Evolutionary conservation across 1,139 yeast species (phyloP).

Genomic region (Casaregolazyma lundiana): DNA sequence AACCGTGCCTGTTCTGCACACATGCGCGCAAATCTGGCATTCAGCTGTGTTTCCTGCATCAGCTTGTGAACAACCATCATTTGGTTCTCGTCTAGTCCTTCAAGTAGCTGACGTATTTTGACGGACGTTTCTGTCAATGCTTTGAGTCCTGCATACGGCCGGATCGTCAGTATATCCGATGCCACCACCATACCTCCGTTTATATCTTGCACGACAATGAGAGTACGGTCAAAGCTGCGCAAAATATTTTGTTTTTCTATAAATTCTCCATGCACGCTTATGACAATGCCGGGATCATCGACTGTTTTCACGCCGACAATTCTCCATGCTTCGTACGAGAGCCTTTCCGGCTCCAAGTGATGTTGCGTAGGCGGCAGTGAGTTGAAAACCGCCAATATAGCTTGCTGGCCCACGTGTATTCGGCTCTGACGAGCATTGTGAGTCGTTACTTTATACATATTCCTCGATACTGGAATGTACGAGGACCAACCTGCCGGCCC

Average conservation of each 20-base stretch:
- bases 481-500: conserved; percentile 27
- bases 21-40: conserved; percentile 73
- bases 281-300: conserved; percentile 68
- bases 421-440: conserved; percentile 52
- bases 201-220: conserved; percentile 62
- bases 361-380: conserved; percentile 76
- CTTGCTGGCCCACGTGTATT: conserved; percentile 66
- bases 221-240: conserved; percentile 83
- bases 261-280: conserved; percentile 79
- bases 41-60: conserved; percentile 69
- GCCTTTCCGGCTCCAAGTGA: conserved; percentile 59
- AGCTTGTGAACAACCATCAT: conserved; percentile 63
- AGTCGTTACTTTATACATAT: conserved; percentile 63
- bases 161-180: conserved; percentile 68
- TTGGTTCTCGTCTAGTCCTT: conserved; percentile 47
- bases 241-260: conserved; percentile 56
- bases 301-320: conserved; percentile 39
- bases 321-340: conserved; percentile 75
- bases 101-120: conserved; percentile 22
- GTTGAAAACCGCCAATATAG: conserved; percentile 56
- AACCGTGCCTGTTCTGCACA: conserved; percentile 85
- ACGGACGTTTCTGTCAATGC: conserved; percentile 46
- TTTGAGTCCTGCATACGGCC: conserved; percentile 55
- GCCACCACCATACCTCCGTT: conserved; percentile 74
- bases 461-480: conserved; percentile 60